These are phyloP conservation scores for Beauveria asiatica DNA, from an alignment of 2,329 filamentous ascomycete genomes.

Conservation along the genomic window DNA sequence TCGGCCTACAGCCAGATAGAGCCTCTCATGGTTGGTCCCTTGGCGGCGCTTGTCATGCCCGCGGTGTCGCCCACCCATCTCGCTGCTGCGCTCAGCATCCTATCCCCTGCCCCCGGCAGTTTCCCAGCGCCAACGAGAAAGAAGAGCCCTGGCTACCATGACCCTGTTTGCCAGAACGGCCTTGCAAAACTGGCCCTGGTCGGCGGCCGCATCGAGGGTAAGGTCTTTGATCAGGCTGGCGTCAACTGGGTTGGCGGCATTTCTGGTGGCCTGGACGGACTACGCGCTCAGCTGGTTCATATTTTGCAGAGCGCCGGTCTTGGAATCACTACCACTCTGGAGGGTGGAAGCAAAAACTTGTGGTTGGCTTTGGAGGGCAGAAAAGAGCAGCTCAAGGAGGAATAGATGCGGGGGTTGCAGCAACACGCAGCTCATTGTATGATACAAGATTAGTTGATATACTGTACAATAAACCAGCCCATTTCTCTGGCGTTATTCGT, in stretches of 20 bases:
- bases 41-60: constrained; percentile 75
- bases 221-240: constrained; percentile 69
- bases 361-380: constrained; percentile 85
- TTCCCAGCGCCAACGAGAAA: constrained; percentile 74
- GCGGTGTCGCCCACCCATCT: constrained; percentile 76
- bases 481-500: background rate
- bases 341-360: constrained; percentile 70
- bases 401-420: constrained; percentile 1
- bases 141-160: constrained; percentile 73
- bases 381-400: constrained; percentile 68
- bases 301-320: constrained; percentile 76
- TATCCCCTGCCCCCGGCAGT: constrained; percentile 60
- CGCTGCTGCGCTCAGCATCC: constrained; percentile 68
- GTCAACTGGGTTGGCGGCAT: constrained; percentile 62
- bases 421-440: background rate
- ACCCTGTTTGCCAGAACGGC: constrained; percentile 67
- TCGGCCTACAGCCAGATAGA: constrained; percentile 52
- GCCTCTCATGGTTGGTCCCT: constrained; percentile 70
- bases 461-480: background rate
- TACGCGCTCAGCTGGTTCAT: constrained; percentile 72
- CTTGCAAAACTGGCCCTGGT: constrained; percentile 81
- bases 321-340: constrained; percentile 67
- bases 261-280: constrained; percentile 67
- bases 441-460: background rate
- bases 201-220: constrained; percentile 79